Evolutionary conservation across 2,329 filamentous ascomycete genomes (phyloP), one percentile per base, ranked within the genome.

Genomic region (Didymella pinodella): DNA sequence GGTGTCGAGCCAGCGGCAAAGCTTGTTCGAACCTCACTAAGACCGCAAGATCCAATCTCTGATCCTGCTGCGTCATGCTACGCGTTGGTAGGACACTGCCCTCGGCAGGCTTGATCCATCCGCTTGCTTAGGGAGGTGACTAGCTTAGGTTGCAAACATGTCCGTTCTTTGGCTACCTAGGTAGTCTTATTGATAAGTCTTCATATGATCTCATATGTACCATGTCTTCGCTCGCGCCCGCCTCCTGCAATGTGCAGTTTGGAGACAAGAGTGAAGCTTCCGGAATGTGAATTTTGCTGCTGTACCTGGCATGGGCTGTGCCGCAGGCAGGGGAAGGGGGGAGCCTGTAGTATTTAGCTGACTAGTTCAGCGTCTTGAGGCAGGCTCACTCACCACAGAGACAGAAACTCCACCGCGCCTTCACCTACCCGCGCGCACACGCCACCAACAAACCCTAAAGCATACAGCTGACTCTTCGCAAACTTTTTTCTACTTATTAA

Each of bases 351-450:
- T 14, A 32, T 14, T 16, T 4, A 32, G 31, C n/a, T 25, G 12
- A 20, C 25, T 11, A 32, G 29, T 11, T 8, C 7, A 32, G 10
- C 45, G 41, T 29, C 36, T 28, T 16, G 43, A 48, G 29, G 16
- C 36, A 26, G 45, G 22, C 53, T 58, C 55, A 58, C 49, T 34
- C 45, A 45, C 36, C 29, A 16, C 16, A n/a, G n/a, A 44, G 43
- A 52, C 48, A 36, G 43, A 22, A 22, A 22, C 22, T 32, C 22
- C 40, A 29, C 32, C 14, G n/a, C 10, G 6, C 32, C 16, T 36
- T 36, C 16, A 36, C 16, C 14, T 7, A n/a, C 6, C 32, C 18
- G 38, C 36, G 31, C 54, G 4, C 28, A 7, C 20, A 7, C 20
- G 34, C 22, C 47, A 7, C 16, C 10, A 25, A 34, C 2, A 25